Evolutionary conservation across 495 filamentous ascomycete species (phyloP), one percentile per base, ranked within the genome.

Genomic region (Podospora tetraspora): DNA sequence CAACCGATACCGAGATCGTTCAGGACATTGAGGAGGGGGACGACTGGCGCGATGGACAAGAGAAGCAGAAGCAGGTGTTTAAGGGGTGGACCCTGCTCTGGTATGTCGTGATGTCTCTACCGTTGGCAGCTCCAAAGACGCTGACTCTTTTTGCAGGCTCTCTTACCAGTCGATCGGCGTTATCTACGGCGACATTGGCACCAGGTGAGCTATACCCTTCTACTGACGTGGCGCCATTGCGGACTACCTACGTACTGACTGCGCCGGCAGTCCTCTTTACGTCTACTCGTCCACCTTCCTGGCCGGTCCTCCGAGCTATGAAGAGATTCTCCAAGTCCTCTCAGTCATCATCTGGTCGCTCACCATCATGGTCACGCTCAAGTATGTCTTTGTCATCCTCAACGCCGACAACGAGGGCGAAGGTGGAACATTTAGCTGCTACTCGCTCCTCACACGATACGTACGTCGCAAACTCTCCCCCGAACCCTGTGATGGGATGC

Each of bases 141-240:
- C 65, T 72, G 37, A 70, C 61, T 59, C 16, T 29, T 7, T 63
- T 25, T 1, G 12, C 21, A 70, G 68, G 69, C 81, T 91, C 34
- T 83, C 89, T 7, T 92, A 91, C 23, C 89, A 91, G 74, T 88
- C 86, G 0, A 84, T 87, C 57, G 90, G 90, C 56, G 87, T 89
- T 61, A 92, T 92, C 57, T 92, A 92, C 73, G 90, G 90, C 9
- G 90, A 92, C 68, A 92, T 92, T 69, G 90, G 90, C 52, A 92
- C 90, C 13, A 89, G 78, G 78, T 75, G 60, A 66, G 66, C 61
- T 9, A 13, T 13, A 16, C 5, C 22, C 61, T 19, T 1, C 13
- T 3, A 19, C 27, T n/a, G 25, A 6, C 60, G 21, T 13, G 6
- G 4, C 59, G 12, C 21, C 57, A 4, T 29, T 10, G 27, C 30